These are phyloP conservation scores for Labyrinthula sp. DNA, from an alignment of 352 stramenopile genomes.

Conservation along the genomic window DNA sequence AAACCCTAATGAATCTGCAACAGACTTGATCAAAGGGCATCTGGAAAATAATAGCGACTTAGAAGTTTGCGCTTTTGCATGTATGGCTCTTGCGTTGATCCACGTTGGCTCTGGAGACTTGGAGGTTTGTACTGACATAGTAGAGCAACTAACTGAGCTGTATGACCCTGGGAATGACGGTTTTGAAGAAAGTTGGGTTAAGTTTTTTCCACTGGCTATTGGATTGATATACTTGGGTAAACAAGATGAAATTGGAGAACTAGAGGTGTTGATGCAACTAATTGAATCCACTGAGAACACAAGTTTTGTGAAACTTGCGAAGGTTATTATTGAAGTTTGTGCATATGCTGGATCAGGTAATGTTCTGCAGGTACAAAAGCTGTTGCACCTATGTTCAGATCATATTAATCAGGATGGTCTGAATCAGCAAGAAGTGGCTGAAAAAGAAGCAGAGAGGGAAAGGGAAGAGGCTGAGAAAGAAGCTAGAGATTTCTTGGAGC, in stretches of 20 bases:
- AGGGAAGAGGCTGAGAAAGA: conserved; percentile 1
- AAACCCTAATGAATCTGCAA: conserved; percentile 79
- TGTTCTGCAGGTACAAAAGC: conserved; percentile 90
- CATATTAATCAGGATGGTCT: conserved; percentile 65
- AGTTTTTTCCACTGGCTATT: conserved; percentile 86
- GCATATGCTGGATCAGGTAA: conserved; percentile 95
- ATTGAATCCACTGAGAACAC: conserved; percentile 90
- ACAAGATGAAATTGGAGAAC: conserved; percentile 79
- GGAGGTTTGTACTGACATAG: conserved; percentile 76
- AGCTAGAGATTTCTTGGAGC: conserved; percentile 7
- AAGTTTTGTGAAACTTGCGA: conserved; percentile 81
- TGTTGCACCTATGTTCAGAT: conserved; percentile 87
- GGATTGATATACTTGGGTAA: conserved; percentile 88
- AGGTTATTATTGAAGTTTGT: conserved; percentile 85
- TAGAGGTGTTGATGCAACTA: conserved; percentile 93
- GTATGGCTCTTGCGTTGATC: conserved; percentile 85
- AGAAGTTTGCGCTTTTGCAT: conserved; percentile 59
- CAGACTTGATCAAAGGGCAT: conserved; percentile 80
- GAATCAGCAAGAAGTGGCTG: conserved; percentile 30
- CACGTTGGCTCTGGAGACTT: conserved; percentile 93
- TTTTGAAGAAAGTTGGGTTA: too few species aligned
- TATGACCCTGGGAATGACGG: conserved; percentile 83
- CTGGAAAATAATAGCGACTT: conserved; percentile 45
- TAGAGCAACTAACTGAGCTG: conserved; percentile 83
- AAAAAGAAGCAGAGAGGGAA: conserved; percentile 41